phyloP scores from a whole-genome alignment of 2,329 filamentous ascomycete species.

The Apiospora hydei region DNA sequence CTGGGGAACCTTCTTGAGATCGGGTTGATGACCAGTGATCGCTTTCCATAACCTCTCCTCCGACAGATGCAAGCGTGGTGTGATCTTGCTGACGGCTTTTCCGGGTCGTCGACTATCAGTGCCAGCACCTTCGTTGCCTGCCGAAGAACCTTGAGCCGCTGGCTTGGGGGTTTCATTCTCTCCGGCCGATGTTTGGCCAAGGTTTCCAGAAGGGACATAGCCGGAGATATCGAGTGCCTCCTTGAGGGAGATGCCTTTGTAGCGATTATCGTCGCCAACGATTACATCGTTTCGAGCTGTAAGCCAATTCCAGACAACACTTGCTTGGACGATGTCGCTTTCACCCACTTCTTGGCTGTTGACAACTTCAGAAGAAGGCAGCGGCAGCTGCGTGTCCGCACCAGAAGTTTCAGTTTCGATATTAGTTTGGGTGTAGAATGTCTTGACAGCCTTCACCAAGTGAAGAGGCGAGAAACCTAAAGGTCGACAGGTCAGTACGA shows the following conservation, averaged over 20 bases:
- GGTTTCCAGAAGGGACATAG: conserved; percentile 26
- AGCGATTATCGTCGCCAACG: conserved; percentile 45
- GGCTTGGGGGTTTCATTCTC: conserved; percentile 11
- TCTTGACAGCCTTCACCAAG: conserved; percentile 37
- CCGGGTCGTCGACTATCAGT: neutral
- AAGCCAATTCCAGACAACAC: conserved; percentile 52
- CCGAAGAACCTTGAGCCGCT: neutral
- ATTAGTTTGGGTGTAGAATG: conserved; percentile 33
- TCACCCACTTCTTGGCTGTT: conserved; percentile 23
- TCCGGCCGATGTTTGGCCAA: conserved; percentile 22
- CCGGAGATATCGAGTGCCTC: conserved; percentile 43
- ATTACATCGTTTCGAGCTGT: conserved; percentile 49
- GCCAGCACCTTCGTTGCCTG: conserved; percentile 22
- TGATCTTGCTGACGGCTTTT: conserved; percentile 9
- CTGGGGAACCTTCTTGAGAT: conserved; percentile 63
- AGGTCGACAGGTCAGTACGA: neutral
- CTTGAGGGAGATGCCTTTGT: conserved; percentile 48
- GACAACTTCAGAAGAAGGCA: neutral
- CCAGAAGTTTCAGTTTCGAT: neutral
- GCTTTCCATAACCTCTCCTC: conserved; percentile 66
- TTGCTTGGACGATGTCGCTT: conserved; percentile 44
- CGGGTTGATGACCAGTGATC: conserved; percentile 64
- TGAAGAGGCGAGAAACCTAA: conserved; percentile 39
- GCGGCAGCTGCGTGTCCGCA: neutral
- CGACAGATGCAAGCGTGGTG: conserved; percentile 54